Base-by-base conservation (phyloP, 2,329 filamentous ascomycete genomes). In the Cryoendolithus antarcticus region DNA sequence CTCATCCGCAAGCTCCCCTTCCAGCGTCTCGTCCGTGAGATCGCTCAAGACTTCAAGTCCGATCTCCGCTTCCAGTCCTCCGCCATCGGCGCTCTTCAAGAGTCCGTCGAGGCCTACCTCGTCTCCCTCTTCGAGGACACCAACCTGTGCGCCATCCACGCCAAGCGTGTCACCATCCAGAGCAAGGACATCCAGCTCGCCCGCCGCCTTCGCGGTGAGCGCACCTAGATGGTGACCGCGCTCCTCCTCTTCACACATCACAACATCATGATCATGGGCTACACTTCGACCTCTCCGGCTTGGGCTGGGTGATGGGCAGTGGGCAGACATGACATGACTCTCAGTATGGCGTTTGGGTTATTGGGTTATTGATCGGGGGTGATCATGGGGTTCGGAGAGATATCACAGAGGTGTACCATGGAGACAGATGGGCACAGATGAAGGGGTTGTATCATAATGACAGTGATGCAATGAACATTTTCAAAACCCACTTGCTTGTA, bases 101-200 rank as follows among this genome's bases (percentile, higher is more conserved):
- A 96, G 69, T 86, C 89, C 9, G 77, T 88, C n/a, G 89, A 96
- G 66, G 89, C 89, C 4, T 96, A 93, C 63, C 72, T 96, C 51
- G 83, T 96, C 43, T 88, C 93, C 58, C 70, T 96, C n/a, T 95
- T 96, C 57, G 88, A 95, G 61, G 86, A 93, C 63, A 85, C 85
- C 48, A 95, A 96, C 66, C 74, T 96, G 32, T 95, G 89, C 66
- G 91, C 89, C 46, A 88, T 96, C 53, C 89, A 96, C 64, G 91
- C 89, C 45, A 95, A 94, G 69, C 74, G 89, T 59, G 86, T 96
- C 38, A 96, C 89, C 30, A 93, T 95, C 53, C 66, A 59, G 48
- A 86, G 91, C 63, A 94, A 94, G 67, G 91, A 96, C 63, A 94
- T 98, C 53, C 89, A 95, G 65, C 74, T 96, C 44, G 89, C 89